Conservation (phyloP, 2,329 filamentous ascomycete genomes). For the Neopestalotiopsis clavispora region DNA sequence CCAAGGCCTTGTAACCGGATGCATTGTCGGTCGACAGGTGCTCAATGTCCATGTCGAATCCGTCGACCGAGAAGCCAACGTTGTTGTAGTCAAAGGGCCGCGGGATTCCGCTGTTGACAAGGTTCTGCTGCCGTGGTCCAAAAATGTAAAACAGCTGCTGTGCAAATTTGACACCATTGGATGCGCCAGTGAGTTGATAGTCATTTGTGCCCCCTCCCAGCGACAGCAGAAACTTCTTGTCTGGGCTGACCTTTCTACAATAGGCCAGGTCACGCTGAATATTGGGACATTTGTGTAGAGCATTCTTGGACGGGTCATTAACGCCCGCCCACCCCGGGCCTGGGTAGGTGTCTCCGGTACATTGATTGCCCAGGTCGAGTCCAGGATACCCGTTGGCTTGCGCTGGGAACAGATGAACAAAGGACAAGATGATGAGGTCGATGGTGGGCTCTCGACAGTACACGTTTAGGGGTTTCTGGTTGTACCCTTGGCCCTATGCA, state of each 20-base stretch:
- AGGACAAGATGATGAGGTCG: conserved; percentile 49
- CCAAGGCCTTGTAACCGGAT: conserved; percentile 36
- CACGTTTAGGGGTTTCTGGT: conserved; percentile 39
- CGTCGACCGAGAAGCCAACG: conserved; percentile 31
- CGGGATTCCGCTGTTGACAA: conserved; percentile 34
- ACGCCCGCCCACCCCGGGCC: conserved; percentile 39
- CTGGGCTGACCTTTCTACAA: conserved; percentile 55
- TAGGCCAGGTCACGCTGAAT: conserved; percentile 41
- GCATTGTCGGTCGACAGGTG: conserved; percentile 35
- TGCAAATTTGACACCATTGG: conserved; percentile 41
- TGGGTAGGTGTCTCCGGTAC: conserved; percentile 36
- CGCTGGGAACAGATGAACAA: conserved; percentile 45
- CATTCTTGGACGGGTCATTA: conserved; percentile 35
- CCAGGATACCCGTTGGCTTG: conserved; percentile 47
- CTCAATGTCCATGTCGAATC: conserved; percentile 37
- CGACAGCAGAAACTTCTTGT: conserved; percentile 69
- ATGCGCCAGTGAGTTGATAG: conserved; percentile 39
- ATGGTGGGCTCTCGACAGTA: conserved; percentile 44
- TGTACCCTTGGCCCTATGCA: conserved; percentile 43
- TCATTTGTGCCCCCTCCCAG: conserved; percentile 58
- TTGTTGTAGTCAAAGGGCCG: conserved; percentile 33
- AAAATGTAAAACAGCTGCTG: conserved; percentile 45
- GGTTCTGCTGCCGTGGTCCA: conserved; percentile 39
- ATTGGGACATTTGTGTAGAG: conserved; percentile 39
- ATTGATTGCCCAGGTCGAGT: conserved; percentile 48